Evolutionary conservation across 306 rosid genomes (phyloP).

Genomic region (Quercus mongolica): DNA sequence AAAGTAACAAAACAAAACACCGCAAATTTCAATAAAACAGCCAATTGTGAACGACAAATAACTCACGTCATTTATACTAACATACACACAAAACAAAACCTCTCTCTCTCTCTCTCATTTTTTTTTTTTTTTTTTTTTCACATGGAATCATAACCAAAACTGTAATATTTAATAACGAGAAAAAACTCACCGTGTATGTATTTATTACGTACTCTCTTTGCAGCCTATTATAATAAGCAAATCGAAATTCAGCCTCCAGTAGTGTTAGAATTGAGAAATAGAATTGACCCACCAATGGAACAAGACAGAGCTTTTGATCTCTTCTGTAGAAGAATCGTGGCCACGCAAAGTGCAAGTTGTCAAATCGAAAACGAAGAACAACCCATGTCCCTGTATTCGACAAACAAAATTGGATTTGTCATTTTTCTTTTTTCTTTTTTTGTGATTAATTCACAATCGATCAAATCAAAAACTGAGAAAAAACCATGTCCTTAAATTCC

Average conservation of each 20-base stretch:
- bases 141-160: slow-evolving; percentile 10
- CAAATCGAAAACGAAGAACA: background rate
- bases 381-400: background rate
- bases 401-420: background rate
- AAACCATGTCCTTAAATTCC: slow-evolving; percentile 5
- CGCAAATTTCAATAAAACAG: slow-evolving; percentile 23
- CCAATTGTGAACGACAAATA: slow-evolving; percentile 37
- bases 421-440: too few relatives aligned
- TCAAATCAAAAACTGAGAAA: background rate
- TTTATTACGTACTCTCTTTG: background rate
- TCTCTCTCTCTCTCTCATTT: too few relatives aligned
- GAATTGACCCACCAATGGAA: background rate
- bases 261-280: background rate
- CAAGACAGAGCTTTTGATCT: slow-evolving; percentile 17
- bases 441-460: background rate
- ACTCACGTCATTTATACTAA: slow-evolving; percentile 14
- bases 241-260: slow-evolving; percentile 7
- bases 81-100: slow-evolving; percentile 12
- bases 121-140: background rate
- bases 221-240: slow-evolving; percentile 1
- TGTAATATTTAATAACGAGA: slow-evolving; percentile 9
- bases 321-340: slow-evolving; percentile 13
- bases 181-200: slow-evolving; percentile 44
- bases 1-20: background rate
- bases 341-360: background rate